Percentiles rank a stretch among this genome's conserved stretches.
Conservation (phyloP, 208 protist species). For the Leishmania aethiopica region DNA sequence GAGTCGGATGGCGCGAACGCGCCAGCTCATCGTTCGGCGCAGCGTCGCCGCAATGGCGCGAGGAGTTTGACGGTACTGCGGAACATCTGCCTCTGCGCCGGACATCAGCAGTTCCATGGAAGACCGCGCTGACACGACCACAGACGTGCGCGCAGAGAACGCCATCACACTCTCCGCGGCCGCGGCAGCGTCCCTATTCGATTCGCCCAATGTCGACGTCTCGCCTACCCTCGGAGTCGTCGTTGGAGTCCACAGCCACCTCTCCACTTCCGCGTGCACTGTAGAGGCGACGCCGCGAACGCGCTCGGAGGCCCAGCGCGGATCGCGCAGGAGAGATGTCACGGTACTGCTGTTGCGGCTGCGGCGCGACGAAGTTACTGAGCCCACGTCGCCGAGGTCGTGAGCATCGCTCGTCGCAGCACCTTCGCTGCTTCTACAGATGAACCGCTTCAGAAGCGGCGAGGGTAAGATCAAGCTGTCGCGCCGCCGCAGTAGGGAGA, state of each 20-base stretch:
- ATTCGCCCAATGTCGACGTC: neutral
- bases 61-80: constrained; percentile 30
- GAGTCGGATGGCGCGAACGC: constrained; percentile 56
- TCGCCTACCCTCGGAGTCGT: neutral
- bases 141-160: neutral
- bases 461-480: too few species aligned
- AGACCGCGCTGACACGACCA: neutral
- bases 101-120: neutral
- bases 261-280: constrained; percentile 2
- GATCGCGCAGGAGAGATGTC: constrained; percentile 15
- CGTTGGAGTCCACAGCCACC: constrained; percentile 8
- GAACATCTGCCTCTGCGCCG: neutral
- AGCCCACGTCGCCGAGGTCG: constrained; percentile 7
- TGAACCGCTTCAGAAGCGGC: neutral
- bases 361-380: constrained; percentile 5
- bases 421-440: neutral
- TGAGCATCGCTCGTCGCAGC: neutral
- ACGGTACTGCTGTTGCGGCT: constrained; percentile 9
- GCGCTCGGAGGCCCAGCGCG: constrained; percentile 24
- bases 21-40: constrained; percentile 56
- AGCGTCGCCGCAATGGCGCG: constrained; percentile 50
- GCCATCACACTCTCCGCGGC: neutral
- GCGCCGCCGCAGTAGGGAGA: neutral
- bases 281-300: constrained; percentile 13
- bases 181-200: neutral